A percentile compares a stretch with the other conserved stretches of the same genome.
These are phyloP conservation scores for Glycyrrhiza uralensis DNA, from an alignment of 306 rosid genomes.

Conservation along the genomic window DNA sequence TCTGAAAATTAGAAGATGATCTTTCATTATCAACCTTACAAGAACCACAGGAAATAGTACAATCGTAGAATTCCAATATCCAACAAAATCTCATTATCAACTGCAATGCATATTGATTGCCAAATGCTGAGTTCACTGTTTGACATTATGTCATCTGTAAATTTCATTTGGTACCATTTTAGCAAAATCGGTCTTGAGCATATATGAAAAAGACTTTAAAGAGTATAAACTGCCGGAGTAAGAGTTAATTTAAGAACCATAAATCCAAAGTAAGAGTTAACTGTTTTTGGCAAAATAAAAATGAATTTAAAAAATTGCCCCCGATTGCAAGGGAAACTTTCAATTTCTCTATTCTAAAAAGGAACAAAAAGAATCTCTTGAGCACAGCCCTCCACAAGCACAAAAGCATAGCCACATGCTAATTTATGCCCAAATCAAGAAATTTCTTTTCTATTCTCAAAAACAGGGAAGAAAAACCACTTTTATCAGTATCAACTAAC, in stretches of 20 bases:
- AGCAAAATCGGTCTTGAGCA: not conserved
- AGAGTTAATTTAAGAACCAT: not conserved
- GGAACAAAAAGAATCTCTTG: not conserved
- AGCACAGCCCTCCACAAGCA: not conserved
- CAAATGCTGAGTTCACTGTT: not conserved
- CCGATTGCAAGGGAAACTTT: not conserved
- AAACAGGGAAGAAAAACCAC: not conserved
- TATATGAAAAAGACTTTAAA: not conserved
- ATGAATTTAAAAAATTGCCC: not conserved
- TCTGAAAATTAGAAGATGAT: constrained; percentile 32
- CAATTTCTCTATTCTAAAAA: not conserved
- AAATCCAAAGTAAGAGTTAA: not conserved
- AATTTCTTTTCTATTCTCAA: not conserved
- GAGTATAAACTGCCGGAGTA: not conserved
- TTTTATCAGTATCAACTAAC: not conserved
- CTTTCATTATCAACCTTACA: not conserved
- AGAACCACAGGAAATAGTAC: not conserved
- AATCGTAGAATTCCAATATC: not conserved
- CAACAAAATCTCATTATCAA: not conserved
- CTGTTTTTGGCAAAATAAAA: not conserved
- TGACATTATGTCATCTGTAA: not conserved
- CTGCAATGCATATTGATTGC: not conserved
- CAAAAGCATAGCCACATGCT: not conserved
- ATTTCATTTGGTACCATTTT: not conserved
- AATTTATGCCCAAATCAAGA: not conserved